Evolutionary conservation across 2,329 filamentous ascomycete genomes (phyloP), one percentile per base, ranked within the genome.

Genomic region (Chrysoporthe deuterocubensis): DNA sequence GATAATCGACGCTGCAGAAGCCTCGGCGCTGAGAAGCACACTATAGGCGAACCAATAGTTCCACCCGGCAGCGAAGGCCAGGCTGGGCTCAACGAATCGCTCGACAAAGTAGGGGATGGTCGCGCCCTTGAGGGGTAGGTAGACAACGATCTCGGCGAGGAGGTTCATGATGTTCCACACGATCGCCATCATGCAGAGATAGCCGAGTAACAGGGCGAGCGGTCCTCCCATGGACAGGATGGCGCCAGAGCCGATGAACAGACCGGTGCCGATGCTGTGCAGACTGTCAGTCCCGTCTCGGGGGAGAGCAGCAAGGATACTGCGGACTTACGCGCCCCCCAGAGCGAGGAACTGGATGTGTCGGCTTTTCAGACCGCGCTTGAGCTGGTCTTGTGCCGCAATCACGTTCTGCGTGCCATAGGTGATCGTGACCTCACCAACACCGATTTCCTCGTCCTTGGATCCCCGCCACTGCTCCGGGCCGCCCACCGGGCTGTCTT

Each of bases 111-210:
- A 95, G 54, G 89, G 85, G 42, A 91, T 92, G 76, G 94, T 94
- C 52, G 90, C 90, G 67, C 91, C 92, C 26, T 90, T 83, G 46
- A 94, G 88, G 6, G 93, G 93, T 40, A 94, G 89, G 73, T 89
- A 93, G 13, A 92, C 90, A 11, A 92, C 90, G 84, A 96, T 91
- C 79, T 96, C 89, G 62, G 87, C 87, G 43, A 91, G 81, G 52
- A 84, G 84, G 62, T 84, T 83, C 90, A 95, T 94, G 78, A 94
- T 89, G 5, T 89, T 89, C 81, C 87, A 95, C 58, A 96, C 87
- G 69, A 94, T 85, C 18, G 87, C 82, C 63, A 91, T 92, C 74
- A 94, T 85, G 70, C 91, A 90, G 68, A 87, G 75, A 75, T 91
- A 93, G 60, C 88, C 89, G 71, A 93, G 85, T 59, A 93, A 82